phyloP scores from a whole-genome alignment of 257 asterid species.

The Plantago ovata region DNA sequence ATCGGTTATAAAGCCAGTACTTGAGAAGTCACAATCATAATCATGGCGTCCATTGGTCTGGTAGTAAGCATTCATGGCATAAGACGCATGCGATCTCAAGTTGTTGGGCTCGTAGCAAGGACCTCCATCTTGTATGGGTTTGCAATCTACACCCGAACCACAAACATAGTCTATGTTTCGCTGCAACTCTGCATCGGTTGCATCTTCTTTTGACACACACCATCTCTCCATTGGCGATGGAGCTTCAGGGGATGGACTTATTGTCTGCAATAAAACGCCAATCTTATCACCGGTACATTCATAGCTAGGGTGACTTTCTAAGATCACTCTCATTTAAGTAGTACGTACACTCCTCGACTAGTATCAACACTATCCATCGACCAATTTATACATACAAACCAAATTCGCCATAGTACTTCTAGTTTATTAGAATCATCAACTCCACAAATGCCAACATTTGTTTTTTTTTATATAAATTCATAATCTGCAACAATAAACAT shows the following conservation, averaged over 20 bases:
- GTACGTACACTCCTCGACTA: too few relatives aligned
- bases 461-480: too few relatives aligned
- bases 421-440: too few relatives aligned
- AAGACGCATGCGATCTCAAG: constrained; percentile 48
- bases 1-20: constrained; percentile 22
- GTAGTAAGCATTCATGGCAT: constrained; percentile 50
- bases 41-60: constrained; percentile 38
- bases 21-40: constrained; percentile 30
- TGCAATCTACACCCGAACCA: constrained; percentile 39
- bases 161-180: constrained; percentile 29
- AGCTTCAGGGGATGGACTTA: neutral
- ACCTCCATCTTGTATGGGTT: constrained; percentile 43
- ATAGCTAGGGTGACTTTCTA: too few relatives aligned
- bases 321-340: too few relatives aligned
- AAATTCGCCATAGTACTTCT: too few relatives aligned
- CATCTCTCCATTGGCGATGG: neutral
- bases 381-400: too few relatives aligned
- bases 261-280: too few relatives aligned
- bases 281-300: too few relatives aligned
- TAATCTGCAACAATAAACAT: too few relatives aligned
- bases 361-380: too few relatives aligned
- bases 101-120: constrained; percentile 37
- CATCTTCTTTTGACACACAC: constrained; percentile 19
- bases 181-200: constrained; percentile 44
- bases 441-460: too few relatives aligned